Percentiles rank a stretch among this genome's conserved stretches.
phyloP scores from a whole-genome alignment of 164 flowering plant species.

The Stephania yunnanensis region DNA sequence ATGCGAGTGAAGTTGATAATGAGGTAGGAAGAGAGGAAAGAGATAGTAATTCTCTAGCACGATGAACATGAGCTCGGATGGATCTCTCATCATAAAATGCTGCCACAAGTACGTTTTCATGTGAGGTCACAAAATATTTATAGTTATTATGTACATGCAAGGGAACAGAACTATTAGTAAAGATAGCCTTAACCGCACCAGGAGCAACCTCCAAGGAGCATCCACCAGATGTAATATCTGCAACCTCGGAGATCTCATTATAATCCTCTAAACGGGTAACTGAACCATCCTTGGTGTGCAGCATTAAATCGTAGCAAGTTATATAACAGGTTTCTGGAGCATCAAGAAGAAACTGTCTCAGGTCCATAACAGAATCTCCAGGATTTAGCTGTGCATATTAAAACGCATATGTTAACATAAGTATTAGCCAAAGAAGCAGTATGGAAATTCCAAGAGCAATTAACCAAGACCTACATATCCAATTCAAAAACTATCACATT shows the following conservation, averaged over 20 bases:
- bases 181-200: slow-evolving; percentile 36
- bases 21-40: slow-evolving; percentile 80
- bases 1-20: slow-evolving; percentile 80
- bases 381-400: slow-evolving; percentile 66
- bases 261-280: slow-evolving; percentile 82
- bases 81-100: slow-evolving; percentile 95
- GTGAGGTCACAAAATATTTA: slow-evolving; percentile 10
- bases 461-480: neutral
- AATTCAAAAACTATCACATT: neutral
- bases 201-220: slow-evolving; percentile 94
- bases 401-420: neutral
- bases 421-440: neutral
- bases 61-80: slow-evolving; percentile 86
- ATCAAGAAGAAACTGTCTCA: slow-evolving; percentile 96
- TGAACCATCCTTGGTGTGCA: slow-evolving; percentile 80
- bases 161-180: neutral
- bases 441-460: neutral
- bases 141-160: neutral
- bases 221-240: slow-evolving; percentile 84
- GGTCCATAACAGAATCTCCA: slow-evolving; percentile 98
- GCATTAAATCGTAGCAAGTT: slow-evolving; percentile 86
- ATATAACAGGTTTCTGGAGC: slow-evolving; percentile 91
- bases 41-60: slow-evolving; percentile 84
- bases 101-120: slow-evolving; percentile 29
- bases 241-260: slow-evolving; percentile 93